Evolutionary conservation across 2,329 filamentous ascomycete genomes (phyloP), one percentile per base, ranked within the genome.

Genomic region (Canariomyces notabilis): DNA sequence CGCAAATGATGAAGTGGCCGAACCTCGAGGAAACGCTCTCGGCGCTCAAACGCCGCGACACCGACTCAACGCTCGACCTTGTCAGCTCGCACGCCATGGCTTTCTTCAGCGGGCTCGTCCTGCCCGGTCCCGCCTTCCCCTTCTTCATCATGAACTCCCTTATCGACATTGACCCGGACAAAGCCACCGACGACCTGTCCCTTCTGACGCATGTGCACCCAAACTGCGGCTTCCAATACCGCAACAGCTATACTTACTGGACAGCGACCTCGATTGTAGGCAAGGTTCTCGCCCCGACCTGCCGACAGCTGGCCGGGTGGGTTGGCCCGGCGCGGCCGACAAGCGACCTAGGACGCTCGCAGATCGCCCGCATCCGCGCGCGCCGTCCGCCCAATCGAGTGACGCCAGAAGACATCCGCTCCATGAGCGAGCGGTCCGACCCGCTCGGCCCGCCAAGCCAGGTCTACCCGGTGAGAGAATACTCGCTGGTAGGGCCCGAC

Each of bases 131-230:
- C 4, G 81, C 78, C 0, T 79, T 87, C 37, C 83, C 85, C 2
- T 89, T 85, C 66, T 74, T 88, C 31, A 80, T 87, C 37, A 89
- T 89, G 83, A 89, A 88, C 61, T 78, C 84, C 4, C 72, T 89
- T 35, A 81, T 89, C 53, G 85, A 89, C 61, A 79, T 86, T 56
- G 85, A 89, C 57, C 80, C 80, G 2, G 83, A 87, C 59, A 74
- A 74, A 4, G 80, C 80, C 3, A 80, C 78, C 5, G 78, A 83
- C 51, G 70, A 80, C 6, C 74, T 89, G 14, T 80, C 81, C 9
- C 73, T 83, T 26, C 73, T 89, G 7, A 83, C 80, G 1, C 82
- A 87, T 56, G 73, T 83, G 54, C 76, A 83, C 48, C 82, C 83
- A 1, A 72, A 82, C 54, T 82, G 81, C 52, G 85, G 85, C 14